Evolutionary conservation across 1,139 yeast species (phyloP).

Genomic region (Candida sanyaensis): DNA sequence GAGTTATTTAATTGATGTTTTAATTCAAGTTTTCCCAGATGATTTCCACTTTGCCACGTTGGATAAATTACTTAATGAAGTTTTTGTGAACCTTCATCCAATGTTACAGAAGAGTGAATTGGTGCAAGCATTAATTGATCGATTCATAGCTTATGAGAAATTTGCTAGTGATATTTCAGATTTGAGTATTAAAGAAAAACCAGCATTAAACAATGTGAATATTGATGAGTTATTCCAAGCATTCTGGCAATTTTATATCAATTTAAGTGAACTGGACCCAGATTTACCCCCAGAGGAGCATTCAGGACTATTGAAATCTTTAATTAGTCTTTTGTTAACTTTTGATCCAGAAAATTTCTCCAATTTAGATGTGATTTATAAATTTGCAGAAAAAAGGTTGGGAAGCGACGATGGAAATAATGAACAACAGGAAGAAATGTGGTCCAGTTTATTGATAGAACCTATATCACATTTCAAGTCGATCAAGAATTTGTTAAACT

Average conservation of each 20-base stretch:
- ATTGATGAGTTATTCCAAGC: constrained; percentile 46
- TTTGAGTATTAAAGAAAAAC: constrained; percentile 2
- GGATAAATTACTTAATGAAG: constrained; percentile 62
- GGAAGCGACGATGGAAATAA: constrained; percentile 13
- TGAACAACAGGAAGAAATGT: constrained; percentile 32
- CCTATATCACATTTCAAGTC: constrained; percentile 53
- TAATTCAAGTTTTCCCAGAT: constrained; percentile 92
- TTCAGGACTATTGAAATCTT: constrained; percentile 62
- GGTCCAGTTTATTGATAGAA: constrained; percentile 56
- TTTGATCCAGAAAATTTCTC: constrained; percentile 66
- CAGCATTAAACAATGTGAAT: constrained; percentile 4
- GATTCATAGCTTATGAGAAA: constrained; percentile 63
- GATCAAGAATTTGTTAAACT: constrained; percentile 27
- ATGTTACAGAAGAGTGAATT: constrained; percentile 67
- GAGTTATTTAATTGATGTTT: constrained; percentile 83
- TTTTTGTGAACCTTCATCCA: constrained; percentile 66
- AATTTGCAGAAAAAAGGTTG: constrained; percentile 56
- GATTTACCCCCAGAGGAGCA: constrained; percentile 68
- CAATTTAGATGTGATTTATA: constrained; percentile 63
- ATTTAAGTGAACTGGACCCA: constrained; percentile 56
- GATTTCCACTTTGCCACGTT: constrained; percentile 83
- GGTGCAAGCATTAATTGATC: constrained; percentile 67
- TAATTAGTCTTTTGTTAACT: constrained; percentile 62
- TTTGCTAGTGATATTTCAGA: constrained; percentile 22
- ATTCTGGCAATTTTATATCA: constrained; percentile 66